phyloP scores from a whole-genome alignment of 2,329 filamentous ascomycete species.

The Pseudogymnoascus sp. region DNA sequence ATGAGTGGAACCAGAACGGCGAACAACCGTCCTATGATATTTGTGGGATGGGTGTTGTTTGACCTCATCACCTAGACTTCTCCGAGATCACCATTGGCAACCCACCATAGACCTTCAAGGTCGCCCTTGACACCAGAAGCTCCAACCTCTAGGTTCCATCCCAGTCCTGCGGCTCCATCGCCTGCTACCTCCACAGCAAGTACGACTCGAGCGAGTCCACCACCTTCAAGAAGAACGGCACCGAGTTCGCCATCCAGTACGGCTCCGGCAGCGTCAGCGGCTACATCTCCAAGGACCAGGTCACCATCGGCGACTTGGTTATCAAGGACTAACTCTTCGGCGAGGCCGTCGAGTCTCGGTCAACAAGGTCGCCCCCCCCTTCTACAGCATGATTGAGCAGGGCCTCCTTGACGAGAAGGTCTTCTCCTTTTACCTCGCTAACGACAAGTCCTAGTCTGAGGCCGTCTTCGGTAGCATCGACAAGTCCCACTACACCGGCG shows the following conservation, averaged over 20 bases:
- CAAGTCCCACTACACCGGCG: conserved; percentile 69
- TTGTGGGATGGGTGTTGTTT: too few species aligned
- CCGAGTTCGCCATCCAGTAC: conserved; percentile 86
- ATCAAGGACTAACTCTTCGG: conserved; percentile 91
- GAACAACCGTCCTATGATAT: conserved; percentile 41
- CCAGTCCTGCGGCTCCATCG: conserved; percentile 82
- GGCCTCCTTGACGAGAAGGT: conserved; percentile 82
- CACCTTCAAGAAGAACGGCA: conserved; percentile 89
- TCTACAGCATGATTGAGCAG: conserved; percentile 93
- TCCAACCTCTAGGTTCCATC: conserved; percentile 99
- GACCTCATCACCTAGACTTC: conserved; percentile 67
- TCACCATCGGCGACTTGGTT: conserved; percentile 81
- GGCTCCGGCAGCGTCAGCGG: conserved; percentile 91
- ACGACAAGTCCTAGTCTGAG: conserved; percentile 70
- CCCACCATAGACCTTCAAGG: conserved; percentile 93
- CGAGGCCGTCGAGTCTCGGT: conserved; percentile 93
- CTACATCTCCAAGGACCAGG: conserved; percentile 81
- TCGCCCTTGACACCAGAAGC: conserved; percentile 95
- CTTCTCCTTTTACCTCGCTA: conserved; percentile 92
- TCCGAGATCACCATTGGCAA: conserved; percentile 90
- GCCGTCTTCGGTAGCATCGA: conserved; percentile 86
- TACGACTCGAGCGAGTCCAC: conserved; percentile 88
- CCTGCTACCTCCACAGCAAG: conserved; percentile 94
- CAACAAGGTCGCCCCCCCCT: conserved; percentile 86
- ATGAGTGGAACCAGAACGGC: too few species aligned